Evolutionary conservation across 2,329 filamentous ascomycete genomes (phyloP), one percentile per base, ranked within the genome.

Genomic region (Cryphonectria radicalis): DNA sequence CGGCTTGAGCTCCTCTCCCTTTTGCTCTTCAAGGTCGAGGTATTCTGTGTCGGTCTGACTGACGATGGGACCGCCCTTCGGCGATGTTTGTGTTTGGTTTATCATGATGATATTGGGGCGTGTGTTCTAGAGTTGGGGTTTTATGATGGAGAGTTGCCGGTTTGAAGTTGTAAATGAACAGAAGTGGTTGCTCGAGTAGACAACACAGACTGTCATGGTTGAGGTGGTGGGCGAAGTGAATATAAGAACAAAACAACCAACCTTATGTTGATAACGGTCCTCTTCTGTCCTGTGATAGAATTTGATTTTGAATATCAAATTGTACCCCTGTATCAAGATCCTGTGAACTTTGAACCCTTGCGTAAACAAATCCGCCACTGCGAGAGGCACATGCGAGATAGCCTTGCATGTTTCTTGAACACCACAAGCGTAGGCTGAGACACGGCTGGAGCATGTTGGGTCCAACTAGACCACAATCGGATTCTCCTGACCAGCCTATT

Each of bases 11-110:
- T 46, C 17, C 5, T 6, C 19, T 2, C 10, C 25, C 42, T 53
- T 17, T 22, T 65, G 63, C 8, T 42, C 19, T 35, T 65, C 63
- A 28, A 65, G 63, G 17, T 65, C 63, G n/a, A 65, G 14, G 17
- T 43, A 50, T 2, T 46, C 42, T 28, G 37, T 19, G 13, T 59
- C 25, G 25, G 5, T 8, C 14, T 59, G 55, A 14, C 25, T 32
- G 55, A 59, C 55, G 14, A 53, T 11, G 4, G n/a, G 14, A 3
- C 25, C 59, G 1, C n/a, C 32, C 19, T 62, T 32, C n/a, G 59
- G 22, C 1, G 59, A 40, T 19, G 3, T 22, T n/a, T 3, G 32
- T 6, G 7, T n/a, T 6, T 37, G 32, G 35, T 35, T 25, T 3
- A 10, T 7, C 35, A 35, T 62, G 59, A 19, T 13, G 32, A 40